Evolutionary conservation across 129 eudicot genomes (phyloP).

Genomic region (Flaveria brownii): DNA sequence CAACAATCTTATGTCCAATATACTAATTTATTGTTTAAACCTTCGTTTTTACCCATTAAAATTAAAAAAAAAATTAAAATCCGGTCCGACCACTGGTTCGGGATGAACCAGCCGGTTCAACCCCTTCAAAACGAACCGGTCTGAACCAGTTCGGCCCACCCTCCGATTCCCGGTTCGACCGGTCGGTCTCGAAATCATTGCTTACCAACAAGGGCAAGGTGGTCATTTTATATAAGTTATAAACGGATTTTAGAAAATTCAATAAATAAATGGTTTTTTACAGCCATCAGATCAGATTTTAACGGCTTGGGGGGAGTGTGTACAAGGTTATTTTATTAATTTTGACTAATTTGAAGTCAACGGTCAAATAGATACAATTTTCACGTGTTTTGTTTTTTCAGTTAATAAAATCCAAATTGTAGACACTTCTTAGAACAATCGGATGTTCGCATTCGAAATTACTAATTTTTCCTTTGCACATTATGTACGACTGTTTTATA

Average conservation of each 20-base stretch:
- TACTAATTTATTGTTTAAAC: no score
- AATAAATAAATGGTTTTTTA: conserved; percentile 13
- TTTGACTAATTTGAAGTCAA: conserved; percentile 36
- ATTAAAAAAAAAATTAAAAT: no score
- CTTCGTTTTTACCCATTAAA: no score
- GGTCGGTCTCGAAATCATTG: no score
- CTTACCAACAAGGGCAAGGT: conserved; percentile 5
- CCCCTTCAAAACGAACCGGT: no score
- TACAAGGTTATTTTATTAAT: background rate
- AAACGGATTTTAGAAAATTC: background rate
- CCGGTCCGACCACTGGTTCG: no score
- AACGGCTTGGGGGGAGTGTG: conserved; percentile 21
- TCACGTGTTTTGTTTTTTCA: conserved; percentile 19
- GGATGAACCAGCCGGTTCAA: no score
- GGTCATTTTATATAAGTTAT: background rate
- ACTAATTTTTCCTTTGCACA: background rate
- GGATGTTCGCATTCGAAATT: background rate
- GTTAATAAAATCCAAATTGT: conserved; percentile 26
- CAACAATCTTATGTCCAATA: no score
- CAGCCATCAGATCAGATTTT: conserved; percentile 38
- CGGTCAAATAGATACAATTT: conserved; percentile 30
- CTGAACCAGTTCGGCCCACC: no score
- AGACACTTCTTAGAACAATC: conserved; percentile 29
- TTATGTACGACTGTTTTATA: background rate
- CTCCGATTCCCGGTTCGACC: no score